These are phyloP conservation scores for Lasiosphaeris hirsuta DNA, from an alignment of 495 filamentous ascomycete genomes.

Conservation along the genomic window DNA sequence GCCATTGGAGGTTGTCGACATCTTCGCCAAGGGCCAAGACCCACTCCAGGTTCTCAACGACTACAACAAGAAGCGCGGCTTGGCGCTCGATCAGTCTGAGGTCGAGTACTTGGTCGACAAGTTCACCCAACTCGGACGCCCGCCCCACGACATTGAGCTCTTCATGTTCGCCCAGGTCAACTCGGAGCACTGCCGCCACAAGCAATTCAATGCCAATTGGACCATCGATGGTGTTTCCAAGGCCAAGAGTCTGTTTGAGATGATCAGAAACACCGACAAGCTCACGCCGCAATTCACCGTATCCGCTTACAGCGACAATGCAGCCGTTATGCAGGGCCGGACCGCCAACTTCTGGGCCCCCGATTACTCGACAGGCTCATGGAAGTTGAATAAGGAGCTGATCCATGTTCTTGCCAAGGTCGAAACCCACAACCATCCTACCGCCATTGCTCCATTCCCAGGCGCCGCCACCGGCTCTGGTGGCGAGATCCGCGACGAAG, in stretches of 20 bases:
- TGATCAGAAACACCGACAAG: conserved; percentile 94
- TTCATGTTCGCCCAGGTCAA: conserved; percentile 99
- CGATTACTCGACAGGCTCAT: conserved; percentile 75
- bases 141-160: conserved; percentile 87
- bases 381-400: conserved; percentile 80
- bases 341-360: conserved; percentile 80
- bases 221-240: conserved; percentile 88
- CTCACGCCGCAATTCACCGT: conserved; percentile 72
- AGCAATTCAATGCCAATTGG: conserved; percentile 95
- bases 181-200: conserved; percentile 72
- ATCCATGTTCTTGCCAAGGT: conserved; percentile 92
- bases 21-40: conserved; percentile 56
- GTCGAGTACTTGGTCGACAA: conserved; percentile 90
- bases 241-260: conserved; percentile 76
- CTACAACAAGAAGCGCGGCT: conserved; percentile 76
- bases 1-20: conserved; percentile 67
- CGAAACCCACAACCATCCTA: conserved; percentile 97
- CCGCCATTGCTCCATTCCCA: conserved; percentile 79
- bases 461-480: conserved; percentile 94
- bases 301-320: conserved; percentile 96
- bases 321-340: conserved; percentile 81
- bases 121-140: conserved; percentile 69
- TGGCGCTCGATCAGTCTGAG: conserved; percentile 83
- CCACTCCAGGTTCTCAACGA: conserved; percentile 70
- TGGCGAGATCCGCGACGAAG: conserved; percentile 92